Base-by-base conservation (phyloP, 2,329 filamentous ascomycete genomes). In the Fonsecaea multimorphosa region DNA sequence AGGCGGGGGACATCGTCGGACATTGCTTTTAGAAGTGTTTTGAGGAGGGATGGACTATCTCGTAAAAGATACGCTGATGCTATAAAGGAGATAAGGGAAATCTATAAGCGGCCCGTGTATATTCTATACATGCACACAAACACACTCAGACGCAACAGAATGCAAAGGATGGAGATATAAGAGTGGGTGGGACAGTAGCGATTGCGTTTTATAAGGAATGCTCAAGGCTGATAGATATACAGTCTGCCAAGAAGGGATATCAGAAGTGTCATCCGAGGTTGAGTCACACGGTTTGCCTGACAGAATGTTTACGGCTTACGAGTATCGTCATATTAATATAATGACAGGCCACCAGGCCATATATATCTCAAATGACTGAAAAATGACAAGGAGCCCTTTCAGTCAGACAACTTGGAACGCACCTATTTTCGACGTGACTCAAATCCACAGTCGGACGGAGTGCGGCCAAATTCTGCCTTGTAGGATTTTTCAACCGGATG, bases 1-100 rank as follows among this genome's bases (percentile, higher is more conserved):
- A 60, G 58, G 32, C 32, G 58, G 27, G 58, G 58, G 24, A 32
- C 7, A 38, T 58, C 56, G 56, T 58, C 56, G 56, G 56, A 58
- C 56, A 58, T 58, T 27, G 11, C 19, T 49, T 16, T 7, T n/a
- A 29, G 12, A 2, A 22, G n/a, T n/a, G n/a, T 24, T 14, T 4
- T 6, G 12, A 11, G 6, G 34, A 22, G 11, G 14, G 2, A 27
- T 55, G 36, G 52, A 31, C n/a, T n/a, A n/a, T n/a, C n/a, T n/a
- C n/a, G n/a, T 34, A 9, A 16, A 29, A 55, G 1, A 32, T 9
- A 31, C 8, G 11, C 32, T 12, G 32, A 12, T 16, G 38, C 14
- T 3, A 8, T 14, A 24, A 16, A 11, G 14, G n/a, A 24, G 44
- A 24, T 8, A 24, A 12, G 19, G 9, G 19, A 49, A 19, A 49